A percentile compares a stretch with the other conserved stretches of the same genome.
Conservation (phyloP, 371 early-diverging fungal species). For the Apophysomyces variabilis region DNA sequence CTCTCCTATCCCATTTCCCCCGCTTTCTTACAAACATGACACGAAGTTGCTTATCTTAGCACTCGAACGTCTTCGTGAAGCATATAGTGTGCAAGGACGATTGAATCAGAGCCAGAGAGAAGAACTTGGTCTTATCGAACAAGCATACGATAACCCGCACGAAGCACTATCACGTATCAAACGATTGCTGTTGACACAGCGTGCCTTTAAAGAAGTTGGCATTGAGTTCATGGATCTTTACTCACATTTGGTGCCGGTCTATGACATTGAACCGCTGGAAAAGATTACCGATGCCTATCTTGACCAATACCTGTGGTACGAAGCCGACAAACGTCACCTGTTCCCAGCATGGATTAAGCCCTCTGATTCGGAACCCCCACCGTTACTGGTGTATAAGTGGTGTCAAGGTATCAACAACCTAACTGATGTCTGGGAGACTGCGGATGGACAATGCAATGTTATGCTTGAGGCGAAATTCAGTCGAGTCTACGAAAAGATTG, state of each 20-base stretch:
- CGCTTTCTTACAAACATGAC: constrained; percentile 98
- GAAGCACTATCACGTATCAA: constrained; percentile 95
- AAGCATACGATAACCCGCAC: constrained; percentile 98
- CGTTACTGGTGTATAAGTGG: constrained; percentile 97
- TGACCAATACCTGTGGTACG: constrained; percentile 99
- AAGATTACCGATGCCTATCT: constrained; percentile 99
- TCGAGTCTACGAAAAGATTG: constrained; percentile 96
- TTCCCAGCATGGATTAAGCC: constrained; percentile 99
- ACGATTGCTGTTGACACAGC: constrained; percentile 94
- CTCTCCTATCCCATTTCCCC: constrained; percentile 99
- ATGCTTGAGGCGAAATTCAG: constrained; percentile 94
- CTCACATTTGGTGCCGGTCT: constrained; percentile 94
- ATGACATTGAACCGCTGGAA: constrained; percentile 97
- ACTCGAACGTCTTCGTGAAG: constrained; percentile 94
- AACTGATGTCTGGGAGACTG: constrained; percentile 93
- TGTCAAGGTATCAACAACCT: constrained; percentile 98
- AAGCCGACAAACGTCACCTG: constrained; percentile 84
- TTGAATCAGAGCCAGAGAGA: constrained; percentile 96
- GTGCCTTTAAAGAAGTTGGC: constrained; percentile 99
- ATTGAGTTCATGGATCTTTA: constrained; percentile 99
- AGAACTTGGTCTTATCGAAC: constrained; percentile 96
- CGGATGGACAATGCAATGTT: constrained; percentile 91
- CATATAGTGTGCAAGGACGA: constrained; percentile 95
- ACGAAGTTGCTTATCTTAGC: constrained; percentile 96
- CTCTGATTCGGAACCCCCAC: constrained; percentile 96